Conservation (phyloP, 176 grass and related monocot species). For the Aegilops tauschii region DNA sequence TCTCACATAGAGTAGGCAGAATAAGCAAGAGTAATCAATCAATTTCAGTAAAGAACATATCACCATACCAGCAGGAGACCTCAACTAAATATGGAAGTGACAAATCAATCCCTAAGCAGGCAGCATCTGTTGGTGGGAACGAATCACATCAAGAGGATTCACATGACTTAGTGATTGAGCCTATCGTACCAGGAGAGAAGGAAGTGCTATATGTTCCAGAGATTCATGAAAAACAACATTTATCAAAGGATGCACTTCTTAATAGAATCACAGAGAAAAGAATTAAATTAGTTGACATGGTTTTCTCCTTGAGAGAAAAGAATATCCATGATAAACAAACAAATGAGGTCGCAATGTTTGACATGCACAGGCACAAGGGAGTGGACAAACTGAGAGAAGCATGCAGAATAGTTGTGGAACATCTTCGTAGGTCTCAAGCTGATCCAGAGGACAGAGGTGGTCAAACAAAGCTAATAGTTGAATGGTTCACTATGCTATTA, state of each 20-base stretch:
- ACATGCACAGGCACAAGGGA: constrained; percentile 47
- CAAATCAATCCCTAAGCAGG: constrained; percentile 15
- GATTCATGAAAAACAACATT: constrained; percentile 20
- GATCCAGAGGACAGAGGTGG: constrained; percentile 27
- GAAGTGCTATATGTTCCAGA: constrained; percentile 27
- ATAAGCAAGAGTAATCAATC: constrained; percentile 19
- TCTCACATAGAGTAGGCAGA: constrained; percentile 43
- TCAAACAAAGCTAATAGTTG: constrained; percentile 43
- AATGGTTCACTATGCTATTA: constrained; percentile 56
- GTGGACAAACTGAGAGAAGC: constrained; percentile 35
- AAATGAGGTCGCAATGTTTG: constrained; percentile 41
- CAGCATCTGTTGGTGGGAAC: constrained; percentile 21
- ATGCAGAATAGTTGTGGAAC: constrained; percentile 47
- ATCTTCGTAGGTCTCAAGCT: constrained; percentile 27
- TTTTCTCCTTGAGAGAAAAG: constrained; percentile 52
- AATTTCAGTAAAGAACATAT: constrained; percentile 9
- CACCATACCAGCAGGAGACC: constrained; percentile 24
- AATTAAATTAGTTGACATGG: constrained; percentile 63
- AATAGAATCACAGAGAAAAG: constrained; percentile 38
- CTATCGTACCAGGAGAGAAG: constrained; percentile 16
- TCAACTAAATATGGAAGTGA: constrained; percentile 19
- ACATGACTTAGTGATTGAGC: constrained; percentile 19
- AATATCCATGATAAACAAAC: constrained; percentile 61
- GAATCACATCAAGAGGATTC: constrained; percentile 35
- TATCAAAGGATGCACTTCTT: constrained; percentile 39